Base-by-base conservation (phyloP, 2,329 filamentous ascomycete species). In the Pseudogymnoascus destructans region DNA sequence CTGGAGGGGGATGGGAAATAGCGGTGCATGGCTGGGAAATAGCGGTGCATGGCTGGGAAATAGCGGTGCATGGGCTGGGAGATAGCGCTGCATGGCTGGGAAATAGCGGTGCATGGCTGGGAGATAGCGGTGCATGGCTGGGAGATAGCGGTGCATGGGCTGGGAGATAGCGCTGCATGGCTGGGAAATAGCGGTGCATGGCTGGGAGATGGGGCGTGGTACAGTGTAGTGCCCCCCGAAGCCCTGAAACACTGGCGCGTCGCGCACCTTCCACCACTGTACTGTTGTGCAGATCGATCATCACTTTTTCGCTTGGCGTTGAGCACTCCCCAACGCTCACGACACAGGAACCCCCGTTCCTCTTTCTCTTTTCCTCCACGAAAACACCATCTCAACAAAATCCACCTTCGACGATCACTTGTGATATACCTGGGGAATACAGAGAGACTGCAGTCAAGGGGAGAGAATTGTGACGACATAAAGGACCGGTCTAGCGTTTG, bases 221-320 rank as follows among this genome's bases (percentile, higher is more conserved):
- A n/a, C n/a, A n/a, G n/a, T n/a, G n/a, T n/a, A n/a, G n/a, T n/a
- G n/a, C n/a, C n/a, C n/a, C n/a, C n/a, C n/a, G n/a, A n/a, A 49
- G 21, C 40, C 21, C 40, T 49, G 40, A 49, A 49, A 49, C 40
- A 49, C 40, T 49, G 40, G 40, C 40, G 40, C 40, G 40, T 21
- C 21, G 13, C 40, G 40, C 2, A 30, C 40, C 40, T 49, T 49
- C 40, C 40, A 49, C n/a, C n/a, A n/a, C n/a, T n/a, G n/a, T n/a
- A n/a, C 19, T 11, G 23, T 11, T 42, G 6, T 49, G 40, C 8
- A 27, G 40, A 49, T 49, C 40, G 40, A 49, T 49, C 40, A 49
- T 49, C 40, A 49, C 21, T 25, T 49, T 49, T 49, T 49, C 40
- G 40, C 40, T 49, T 49, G 40, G 52, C 27, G 15, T 55, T 13